phyloP scores from a whole-genome alignment of 768 basidiomycete species.

The Phaeotremella fagi region DNA sequence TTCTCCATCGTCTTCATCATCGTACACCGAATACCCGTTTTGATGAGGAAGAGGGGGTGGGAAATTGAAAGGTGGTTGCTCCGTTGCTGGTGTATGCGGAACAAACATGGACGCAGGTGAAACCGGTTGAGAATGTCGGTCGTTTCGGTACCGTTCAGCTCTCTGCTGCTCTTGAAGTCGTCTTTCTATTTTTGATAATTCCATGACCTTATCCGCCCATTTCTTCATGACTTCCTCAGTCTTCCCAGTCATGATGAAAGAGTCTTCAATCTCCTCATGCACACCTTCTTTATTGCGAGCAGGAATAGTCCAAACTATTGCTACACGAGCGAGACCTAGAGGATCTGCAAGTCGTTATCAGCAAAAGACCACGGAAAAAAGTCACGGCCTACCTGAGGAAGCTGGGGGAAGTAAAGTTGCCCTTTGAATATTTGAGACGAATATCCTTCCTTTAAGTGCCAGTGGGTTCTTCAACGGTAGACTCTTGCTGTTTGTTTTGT shows the following conservation, averaged over 20 bases:
- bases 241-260: conserved; percentile 87
- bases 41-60: conserved; percentile 37
- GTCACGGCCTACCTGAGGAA: conserved; percentile 55
- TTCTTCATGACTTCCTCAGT: conserved; percentile 85
- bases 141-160: conserved; percentile 52
- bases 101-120: conserved; percentile 33
- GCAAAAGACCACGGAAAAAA: neutral
- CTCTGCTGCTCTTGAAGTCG: conserved; percentile 55
- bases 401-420: conserved; percentile 60
- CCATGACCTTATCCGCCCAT: conserved; percentile 86
- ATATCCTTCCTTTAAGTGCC: conserved; percentile 91
- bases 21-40: conserved; percentile 33
- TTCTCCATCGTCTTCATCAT: conserved; percentile 61
- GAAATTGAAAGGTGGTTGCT: conserved; percentile 35
- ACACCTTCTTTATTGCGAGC: conserved; percentile 13
- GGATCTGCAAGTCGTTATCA: conserved; percentile 14
- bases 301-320: conserved; percentile 22
- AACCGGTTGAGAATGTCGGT: conserved; percentile 48
- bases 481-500: conserved; percentile 53
- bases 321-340: conserved; percentile 9
- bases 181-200: conserved; percentile 57
- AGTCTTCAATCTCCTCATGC: conserved; percentile 56
- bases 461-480: conserved; percentile 75
- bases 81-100: conserved; percentile 39
- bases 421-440: conserved; percentile 89